Base-by-base conservation (phyloP, 2,329 filamentous ascomycete genomes). In the Calonectria pseudoreteaudii region DNA sequence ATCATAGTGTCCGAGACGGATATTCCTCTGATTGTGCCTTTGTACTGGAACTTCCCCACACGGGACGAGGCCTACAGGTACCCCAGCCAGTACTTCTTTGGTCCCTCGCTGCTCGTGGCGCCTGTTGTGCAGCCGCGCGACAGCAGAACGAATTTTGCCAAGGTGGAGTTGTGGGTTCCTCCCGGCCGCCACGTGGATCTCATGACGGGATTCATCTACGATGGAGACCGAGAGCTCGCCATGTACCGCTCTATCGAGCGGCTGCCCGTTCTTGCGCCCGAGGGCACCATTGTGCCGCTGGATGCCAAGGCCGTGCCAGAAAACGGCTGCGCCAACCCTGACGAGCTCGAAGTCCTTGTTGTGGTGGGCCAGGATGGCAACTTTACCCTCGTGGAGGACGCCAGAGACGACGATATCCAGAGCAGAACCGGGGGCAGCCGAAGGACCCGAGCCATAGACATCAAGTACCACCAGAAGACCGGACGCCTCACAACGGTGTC, bases 31-130 rank as follows among this genome's bases (percentile, higher is more conserved):
- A 82, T 93, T 1, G 88, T 90, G 79, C 91, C 91, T 0, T 86
- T 93, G 84, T 93, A 93, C 83, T 93, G 91, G 91, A 85, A 86
- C 53, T 88, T 89, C 74, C 88, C 90, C 0, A 84, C 87, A 1
- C 78, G 81, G 0, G 86, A 90, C 0, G 87, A 89, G 71, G 90
- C 91, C 0, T 93, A 93, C 81, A 77, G 81, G 0, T 85, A 89
- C 0, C 88, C 87, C 0, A 93, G 91, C 75, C 86, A 92, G 79
- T 93, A 89, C 80, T 87, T 86, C 76, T 93, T 93, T 75, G 91
- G 91, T 2, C 86, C 87, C 0, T 84, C 89, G 31, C 81, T 93
- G 18, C 82, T 93, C 4, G 89, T 92, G 0, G 86, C 86, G 0
- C 91, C 91, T 0, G 88, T 93, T 56, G 90, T 89, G 0, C 83